phyloP scores from a whole-genome alignment of 1,284 basidiomycete genomes.

The Kalmanozyma brasiliensis region DNA sequence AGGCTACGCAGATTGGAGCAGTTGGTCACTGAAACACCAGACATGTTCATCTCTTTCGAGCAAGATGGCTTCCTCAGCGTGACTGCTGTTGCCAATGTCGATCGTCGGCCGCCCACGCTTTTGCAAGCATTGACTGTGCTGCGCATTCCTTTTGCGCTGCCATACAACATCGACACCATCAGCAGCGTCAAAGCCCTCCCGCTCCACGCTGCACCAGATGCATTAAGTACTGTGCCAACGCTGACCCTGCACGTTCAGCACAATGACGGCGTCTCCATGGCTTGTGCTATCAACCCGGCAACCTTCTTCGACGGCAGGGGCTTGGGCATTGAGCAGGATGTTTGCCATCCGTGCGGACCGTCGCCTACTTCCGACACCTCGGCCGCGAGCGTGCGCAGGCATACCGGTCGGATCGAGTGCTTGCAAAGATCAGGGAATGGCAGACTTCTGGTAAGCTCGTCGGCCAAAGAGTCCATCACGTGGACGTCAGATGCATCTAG shows the following conservation, averaged over 20 bases:
- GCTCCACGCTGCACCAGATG: constrained; percentile 19
- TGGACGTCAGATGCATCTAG: constrained; percentile 17
- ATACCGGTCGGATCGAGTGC: constrained; percentile 18
- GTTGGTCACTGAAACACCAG: constrained; percentile 50
- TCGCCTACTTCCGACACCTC: not conserved
- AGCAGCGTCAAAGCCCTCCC: constrained; percentile 16
- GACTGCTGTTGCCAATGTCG: constrained; percentile 54
- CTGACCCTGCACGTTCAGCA: constrained; percentile 22
- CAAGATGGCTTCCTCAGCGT: constrained; percentile 36
- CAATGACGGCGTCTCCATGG: constrained; percentile 10
- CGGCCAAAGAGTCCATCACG: constrained; percentile 21
- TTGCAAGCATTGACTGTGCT: constrained; percentile 50
- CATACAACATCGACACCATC: constrained; percentile 6
- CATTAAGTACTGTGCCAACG: constrained; percentile 32
- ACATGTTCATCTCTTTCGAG: constrained; percentile 47
- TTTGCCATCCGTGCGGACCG: constrained; percentile 32
- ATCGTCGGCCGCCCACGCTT: constrained; percentile 54
- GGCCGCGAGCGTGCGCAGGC: constrained; percentile 4
- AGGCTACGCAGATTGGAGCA: constrained; percentile 50
- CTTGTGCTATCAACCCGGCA: constrained; percentile 45
- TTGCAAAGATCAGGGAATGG: constrained; percentile 28
- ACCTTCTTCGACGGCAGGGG: constrained; percentile 54
- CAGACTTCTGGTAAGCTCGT: constrained; percentile 21
- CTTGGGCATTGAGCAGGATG: constrained; percentile 27
- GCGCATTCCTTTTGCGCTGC: constrained; percentile 23